phyloP scores from a whole-genome alignment of 106 monocot genomes.

The Dendrobium huoshanense region DNA sequence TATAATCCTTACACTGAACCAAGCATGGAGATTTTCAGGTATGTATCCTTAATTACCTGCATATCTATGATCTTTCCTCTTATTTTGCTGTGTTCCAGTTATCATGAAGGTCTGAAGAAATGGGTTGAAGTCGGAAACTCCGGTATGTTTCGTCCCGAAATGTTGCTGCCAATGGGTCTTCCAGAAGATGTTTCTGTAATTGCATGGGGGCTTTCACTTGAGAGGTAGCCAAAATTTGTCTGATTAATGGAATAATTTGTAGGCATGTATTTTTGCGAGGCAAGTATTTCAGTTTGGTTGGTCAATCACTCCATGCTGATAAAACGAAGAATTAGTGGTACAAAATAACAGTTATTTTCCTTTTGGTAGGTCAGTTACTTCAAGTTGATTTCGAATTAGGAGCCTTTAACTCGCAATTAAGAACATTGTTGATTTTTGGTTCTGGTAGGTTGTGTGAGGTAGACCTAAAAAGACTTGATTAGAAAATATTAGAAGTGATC shows the following conservation, averaged over 20 bases:
- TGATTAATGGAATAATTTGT: background rate
- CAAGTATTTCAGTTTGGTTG: too few species aligned
- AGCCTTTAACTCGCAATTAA: too few species aligned
- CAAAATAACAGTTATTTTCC: too few species aligned
- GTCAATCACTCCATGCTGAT: too few species aligned
- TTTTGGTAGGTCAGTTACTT: too few species aligned
- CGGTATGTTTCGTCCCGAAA: constrained; percentile 98
- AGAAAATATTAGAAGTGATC: too few species aligned
- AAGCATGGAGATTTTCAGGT: constrained; percentile 99
- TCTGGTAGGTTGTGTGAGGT: too few species aligned
- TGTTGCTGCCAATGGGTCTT: constrained; percentile 91
- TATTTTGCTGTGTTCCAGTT: constrained; percentile 31
- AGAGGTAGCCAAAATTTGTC: constrained; percentile 46
- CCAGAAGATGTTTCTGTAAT: constrained; percentile 94
- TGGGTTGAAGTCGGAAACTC: constrained; percentile 98
- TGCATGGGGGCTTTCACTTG: constrained; percentile 96
- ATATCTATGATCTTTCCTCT: background rate
- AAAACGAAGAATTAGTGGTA: too few species aligned
- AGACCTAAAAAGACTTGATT: too few species aligned
- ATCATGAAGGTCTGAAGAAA: constrained; percentile 85
- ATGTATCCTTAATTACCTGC: background rate
- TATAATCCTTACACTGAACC: constrained; percentile 99
- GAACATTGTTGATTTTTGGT: too few species aligned
- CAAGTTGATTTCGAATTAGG: too few species aligned
- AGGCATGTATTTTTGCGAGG: background rate